Evolutionary conservation across 2,329 filamentous ascomycete species (phyloP).

Genomic region (Albifimbria verrucaria): DNA sequence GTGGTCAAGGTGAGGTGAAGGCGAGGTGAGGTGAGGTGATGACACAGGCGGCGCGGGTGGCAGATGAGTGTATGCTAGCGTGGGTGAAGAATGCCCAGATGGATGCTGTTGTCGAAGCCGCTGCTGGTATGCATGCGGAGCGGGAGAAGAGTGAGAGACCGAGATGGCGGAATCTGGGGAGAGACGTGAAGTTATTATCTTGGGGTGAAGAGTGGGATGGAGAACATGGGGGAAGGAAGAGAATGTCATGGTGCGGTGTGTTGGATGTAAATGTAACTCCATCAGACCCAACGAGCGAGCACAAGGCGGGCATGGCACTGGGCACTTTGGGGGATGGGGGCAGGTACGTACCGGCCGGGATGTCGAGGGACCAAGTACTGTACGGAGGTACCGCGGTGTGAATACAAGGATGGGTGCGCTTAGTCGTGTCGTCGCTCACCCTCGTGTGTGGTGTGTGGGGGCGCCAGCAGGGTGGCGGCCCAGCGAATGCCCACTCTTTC

Average conservation of each 20-base stretch:
- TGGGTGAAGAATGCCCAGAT: conserved; percentile 3
- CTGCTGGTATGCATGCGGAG: conserved; percentile 17
- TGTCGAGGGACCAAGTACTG: conserved; percentile 17
- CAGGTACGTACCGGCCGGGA: conserved; percentile 14
- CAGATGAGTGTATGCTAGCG: not conserved
- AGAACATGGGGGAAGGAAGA: conserved; percentile 19
- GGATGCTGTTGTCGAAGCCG: conserved; percentile 16
- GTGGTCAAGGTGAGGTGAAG: not conserved
- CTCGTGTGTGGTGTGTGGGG: not conserved
- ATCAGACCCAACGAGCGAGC: not conserved
- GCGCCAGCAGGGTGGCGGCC: not conserved
- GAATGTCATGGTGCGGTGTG: conserved; percentile 8
- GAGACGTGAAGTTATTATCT: conserved; percentile 19
- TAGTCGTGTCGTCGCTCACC: conserved; percentile 1
- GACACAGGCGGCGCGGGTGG: not conserved
- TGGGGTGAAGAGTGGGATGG: conserved; percentile 22
- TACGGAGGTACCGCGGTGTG: conserved; percentile 21
- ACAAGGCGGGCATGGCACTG: not conserved
- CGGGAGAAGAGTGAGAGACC: conserved; percentile 16
- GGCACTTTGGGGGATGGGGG: conserved; percentile 8
- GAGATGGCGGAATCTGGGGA: conserved; percentile 17
- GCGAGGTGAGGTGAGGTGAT: not conserved
- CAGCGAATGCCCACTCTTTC: not conserved
- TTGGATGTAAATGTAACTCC: conserved; percentile 4
- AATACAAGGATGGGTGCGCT: conserved; percentile 1